These are phyloP conservation scores for Scleromitrula shiraiana DNA, from an alignment of 2,329 filamentous ascomycete genomes.

Conservation along the genomic window DNA sequence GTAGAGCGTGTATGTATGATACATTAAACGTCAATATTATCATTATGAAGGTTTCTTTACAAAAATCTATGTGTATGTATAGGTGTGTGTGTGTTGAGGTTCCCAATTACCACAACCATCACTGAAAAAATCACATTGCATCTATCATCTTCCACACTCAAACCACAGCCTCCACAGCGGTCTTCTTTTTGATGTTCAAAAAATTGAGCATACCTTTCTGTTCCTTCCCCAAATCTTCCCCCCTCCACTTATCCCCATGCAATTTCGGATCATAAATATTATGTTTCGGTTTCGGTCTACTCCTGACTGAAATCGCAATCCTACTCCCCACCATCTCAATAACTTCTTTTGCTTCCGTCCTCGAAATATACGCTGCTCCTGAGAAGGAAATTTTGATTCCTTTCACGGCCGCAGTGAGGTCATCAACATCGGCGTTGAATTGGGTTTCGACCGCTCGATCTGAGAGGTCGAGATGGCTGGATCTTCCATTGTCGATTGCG, in stretches of 20 bases:
- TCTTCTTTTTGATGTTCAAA: conserved; percentile 12
- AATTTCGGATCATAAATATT: conserved; percentile 40
- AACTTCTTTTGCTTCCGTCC: conserved; percentile 68
- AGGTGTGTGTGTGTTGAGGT: no score
- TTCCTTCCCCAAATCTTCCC: conserved; percentile 32
- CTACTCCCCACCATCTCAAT: conserved; percentile 70
- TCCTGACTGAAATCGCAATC: conserved; percentile 62
- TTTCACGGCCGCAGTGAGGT: conserved; percentile 52
- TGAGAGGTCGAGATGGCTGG: conserved; percentile 24
- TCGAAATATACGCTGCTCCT: conserved; percentile 62
- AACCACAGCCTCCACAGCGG: neutral
- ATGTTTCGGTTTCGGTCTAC: conserved; percentile 58
- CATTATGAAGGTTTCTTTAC: conserved; percentile 4
- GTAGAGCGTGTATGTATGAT: conserved; percentile 31
- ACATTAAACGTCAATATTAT: conserved; percentile 15
- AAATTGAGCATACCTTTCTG: conserved; percentile 23
- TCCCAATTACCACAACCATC: no score
- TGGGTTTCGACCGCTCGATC: conserved; percentile 34
- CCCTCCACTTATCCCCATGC: conserved; percentile 15
- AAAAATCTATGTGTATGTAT: neutral
- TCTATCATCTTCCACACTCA: neutral
- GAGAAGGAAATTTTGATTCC: conserved; percentile 61
- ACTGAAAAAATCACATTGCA: neutral
- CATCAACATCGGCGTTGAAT: conserved; percentile 68
- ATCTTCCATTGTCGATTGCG: conserved; percentile 57